Conservation (phyloP, 257 asterid species). For the Solanum appendiculatum region DNA sequence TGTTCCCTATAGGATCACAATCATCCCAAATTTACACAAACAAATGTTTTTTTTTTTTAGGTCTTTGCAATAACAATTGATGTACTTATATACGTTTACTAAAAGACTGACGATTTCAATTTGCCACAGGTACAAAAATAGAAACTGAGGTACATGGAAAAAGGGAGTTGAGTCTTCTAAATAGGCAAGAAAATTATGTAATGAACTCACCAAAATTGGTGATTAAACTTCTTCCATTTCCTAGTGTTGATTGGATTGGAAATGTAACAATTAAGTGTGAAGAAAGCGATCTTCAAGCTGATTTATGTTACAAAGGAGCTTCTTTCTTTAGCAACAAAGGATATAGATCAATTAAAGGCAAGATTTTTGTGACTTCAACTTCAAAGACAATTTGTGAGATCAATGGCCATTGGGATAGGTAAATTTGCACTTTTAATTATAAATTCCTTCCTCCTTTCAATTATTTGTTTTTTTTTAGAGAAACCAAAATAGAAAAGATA, state of each 20-base stretch:
- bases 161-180: slow-evolving; percentile 37
- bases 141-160: slow-evolving; percentile 66
- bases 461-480: not conserved
- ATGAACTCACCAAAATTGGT: slow-evolving; percentile 75
- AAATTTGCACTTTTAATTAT: not conserved
- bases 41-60: not conserved
- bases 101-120: not conserved
- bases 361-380: slow-evolving; percentile 39
- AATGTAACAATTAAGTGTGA: slow-evolving; percentile 42
- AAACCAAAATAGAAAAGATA: not conserved
- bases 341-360: slow-evolving; percentile 56
- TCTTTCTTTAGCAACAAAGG: slow-evolving; percentile 37
- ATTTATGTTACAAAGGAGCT: slow-evolving; percentile 44
- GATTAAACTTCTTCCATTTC: slow-evolving; percentile 54
- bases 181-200: slow-evolving; percentile 47
- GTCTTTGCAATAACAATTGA: not conserved
- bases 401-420: slow-evolving; percentile 90
- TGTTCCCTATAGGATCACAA: not conserved
- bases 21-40: too few relatives aligned
- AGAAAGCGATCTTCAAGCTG: slow-evolving; percentile 65
- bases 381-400: slow-evolving; percentile 41
- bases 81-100: not conserved
- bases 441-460: not conserved
- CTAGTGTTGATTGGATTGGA: slow-evolving; percentile 76
- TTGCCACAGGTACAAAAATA: slow-evolving; percentile 42